Percentiles rank a stretch among this genome's conserved stretches.
phyloP scores from a whole-genome alignment of 306 rosid species.

The Vachellia collinsii region DNA sequence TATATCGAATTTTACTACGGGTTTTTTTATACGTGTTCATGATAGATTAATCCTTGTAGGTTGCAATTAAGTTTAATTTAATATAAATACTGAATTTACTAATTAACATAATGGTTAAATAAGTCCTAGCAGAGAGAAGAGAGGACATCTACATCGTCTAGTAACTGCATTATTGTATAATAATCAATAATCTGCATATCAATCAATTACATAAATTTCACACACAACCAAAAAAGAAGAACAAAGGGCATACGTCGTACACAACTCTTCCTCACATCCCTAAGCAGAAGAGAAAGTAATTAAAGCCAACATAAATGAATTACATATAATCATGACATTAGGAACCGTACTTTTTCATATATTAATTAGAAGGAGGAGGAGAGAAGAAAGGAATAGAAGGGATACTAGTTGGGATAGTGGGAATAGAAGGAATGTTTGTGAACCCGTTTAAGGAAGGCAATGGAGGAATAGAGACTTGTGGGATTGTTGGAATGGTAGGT shows the following conservation, averaged over 20 bases:
- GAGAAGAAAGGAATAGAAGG: background rate
- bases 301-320: background rate
- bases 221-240: background rate
- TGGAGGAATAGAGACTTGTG: background rate
- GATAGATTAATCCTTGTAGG: too few species aligned
- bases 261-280: background rate
- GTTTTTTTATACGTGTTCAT: too few species aligned
- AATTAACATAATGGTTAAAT: background rate
- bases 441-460: background rate
- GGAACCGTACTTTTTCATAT: background rate
- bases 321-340: too few species aligned
- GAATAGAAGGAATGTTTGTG: background rate
- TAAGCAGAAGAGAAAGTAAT: background rate
- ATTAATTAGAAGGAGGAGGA: background rate
- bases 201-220: background rate
- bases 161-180: background rate
- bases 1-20: too few species aligned
- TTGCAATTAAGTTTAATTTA: too few species aligned
- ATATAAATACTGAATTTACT: too few species aligned
- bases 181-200: background rate
- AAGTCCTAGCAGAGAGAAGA: background rate
- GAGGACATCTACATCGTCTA: background rate
- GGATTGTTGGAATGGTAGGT: background rate
- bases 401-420: background rate
- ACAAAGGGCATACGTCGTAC: background rate